Conservation (phyloP, 495 filamentous ascomycete species). For the Neurospora sp. region DNA sequence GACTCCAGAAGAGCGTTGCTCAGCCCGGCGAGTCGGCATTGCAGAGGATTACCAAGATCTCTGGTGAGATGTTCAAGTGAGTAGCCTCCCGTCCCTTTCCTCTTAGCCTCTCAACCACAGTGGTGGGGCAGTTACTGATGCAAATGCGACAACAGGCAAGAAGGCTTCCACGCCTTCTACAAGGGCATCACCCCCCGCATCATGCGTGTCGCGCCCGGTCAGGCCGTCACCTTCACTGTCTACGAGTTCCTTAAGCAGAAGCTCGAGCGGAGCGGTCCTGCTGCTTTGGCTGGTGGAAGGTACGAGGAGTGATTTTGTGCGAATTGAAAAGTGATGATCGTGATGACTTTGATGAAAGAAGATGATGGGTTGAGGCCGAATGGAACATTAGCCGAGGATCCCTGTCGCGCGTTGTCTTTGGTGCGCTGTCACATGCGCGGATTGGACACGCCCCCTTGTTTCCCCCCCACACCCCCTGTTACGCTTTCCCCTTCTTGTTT, state of each 20-base stretch:
- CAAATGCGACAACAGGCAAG: slow-evolving; percentile 41
- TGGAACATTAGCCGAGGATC: not conserved
- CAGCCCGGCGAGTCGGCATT: slow-evolving; percentile 71
- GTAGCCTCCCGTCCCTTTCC: slow-evolving; percentile 8
- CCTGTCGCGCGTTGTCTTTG: not conserved
- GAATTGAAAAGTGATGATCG: not conserved
- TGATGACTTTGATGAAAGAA: not conserved
- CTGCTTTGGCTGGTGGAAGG: slow-evolving; percentile 52
- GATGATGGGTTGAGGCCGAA: not conserved
- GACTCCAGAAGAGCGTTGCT: slow-evolving; percentile 82
- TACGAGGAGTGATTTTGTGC: slow-evolving; percentile 55
- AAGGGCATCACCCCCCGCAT: slow-evolving; percentile 97
- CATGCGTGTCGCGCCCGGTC: slow-evolving; percentile 94
- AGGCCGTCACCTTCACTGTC: slow-evolving; percentile 96
- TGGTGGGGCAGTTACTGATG: not conserved
- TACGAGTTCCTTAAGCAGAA: slow-evolving; percentile 84
- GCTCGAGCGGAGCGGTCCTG: slow-evolving; percentile 62
- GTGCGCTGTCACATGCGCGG: not conserved
- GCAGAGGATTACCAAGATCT: slow-evolving; percentile 65
- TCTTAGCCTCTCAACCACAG: not conserved
- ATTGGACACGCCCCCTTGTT: not conserved
- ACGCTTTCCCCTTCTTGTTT: not conserved
- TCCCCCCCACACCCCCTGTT: not conserved
- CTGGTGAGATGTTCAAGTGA: slow-evolving; percentile 84
- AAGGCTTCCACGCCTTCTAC: slow-evolving; percentile 91